Percentiles rank a stretch among this genome's conserved stretches.
These are phyloP conservation scores for grape (Vitis vinifera) DNA, from an alignment of 164 flowering plant species.

Conservation along the genomic window DNA sequence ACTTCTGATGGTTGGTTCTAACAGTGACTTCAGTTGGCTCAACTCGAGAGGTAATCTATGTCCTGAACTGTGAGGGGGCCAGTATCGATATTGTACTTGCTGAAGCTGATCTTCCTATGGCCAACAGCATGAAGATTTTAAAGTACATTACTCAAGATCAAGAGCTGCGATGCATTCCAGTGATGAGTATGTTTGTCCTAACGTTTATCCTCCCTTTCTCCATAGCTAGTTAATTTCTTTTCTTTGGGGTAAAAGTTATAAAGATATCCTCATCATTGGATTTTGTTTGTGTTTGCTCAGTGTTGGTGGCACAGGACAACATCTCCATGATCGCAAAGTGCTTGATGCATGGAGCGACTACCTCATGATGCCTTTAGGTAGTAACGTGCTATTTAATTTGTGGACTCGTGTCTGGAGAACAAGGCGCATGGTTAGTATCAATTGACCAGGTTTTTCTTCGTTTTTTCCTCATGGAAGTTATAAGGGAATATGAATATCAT, in stretches of 20 bases:
- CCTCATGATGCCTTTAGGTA: constrained; percentile 95
- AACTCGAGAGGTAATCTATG: constrained; percentile 95
- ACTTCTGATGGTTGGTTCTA: constrained; percentile 9
- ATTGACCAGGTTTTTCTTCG: not conserved
- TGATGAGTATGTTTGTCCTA: constrained; percentile 65
- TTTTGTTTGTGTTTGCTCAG: constrained; percentile 34
- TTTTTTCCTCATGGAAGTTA: not conserved
- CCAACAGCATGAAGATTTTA: constrained; percentile 90
- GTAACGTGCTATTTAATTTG: constrained; percentile 86
- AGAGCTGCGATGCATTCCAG: constrained; percentile 75
- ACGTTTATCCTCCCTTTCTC: not conserved
- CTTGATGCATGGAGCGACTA: constrained; percentile 96
- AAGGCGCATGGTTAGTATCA: constrained; percentile 66
- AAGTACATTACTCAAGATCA: constrained; percentile 81
- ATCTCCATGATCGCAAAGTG: constrained; percentile 92
- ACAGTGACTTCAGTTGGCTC: constrained; percentile 88
- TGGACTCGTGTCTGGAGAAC: constrained; percentile 99
- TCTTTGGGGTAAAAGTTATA: too few species aligned
- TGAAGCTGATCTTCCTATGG: constrained; percentile 92
- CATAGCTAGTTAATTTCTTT: not conserved
- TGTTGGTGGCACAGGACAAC: constrained; percentile 98
- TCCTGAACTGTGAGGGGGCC: constrained; percentile 87
- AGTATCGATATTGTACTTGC: constrained; percentile 91
- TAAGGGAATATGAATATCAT: too few species aligned
- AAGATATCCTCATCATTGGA: not conserved